Conservation (phyloP, 1,284 basidiomycete species). For the Melanopsichium pennsylvanicum region DNA sequence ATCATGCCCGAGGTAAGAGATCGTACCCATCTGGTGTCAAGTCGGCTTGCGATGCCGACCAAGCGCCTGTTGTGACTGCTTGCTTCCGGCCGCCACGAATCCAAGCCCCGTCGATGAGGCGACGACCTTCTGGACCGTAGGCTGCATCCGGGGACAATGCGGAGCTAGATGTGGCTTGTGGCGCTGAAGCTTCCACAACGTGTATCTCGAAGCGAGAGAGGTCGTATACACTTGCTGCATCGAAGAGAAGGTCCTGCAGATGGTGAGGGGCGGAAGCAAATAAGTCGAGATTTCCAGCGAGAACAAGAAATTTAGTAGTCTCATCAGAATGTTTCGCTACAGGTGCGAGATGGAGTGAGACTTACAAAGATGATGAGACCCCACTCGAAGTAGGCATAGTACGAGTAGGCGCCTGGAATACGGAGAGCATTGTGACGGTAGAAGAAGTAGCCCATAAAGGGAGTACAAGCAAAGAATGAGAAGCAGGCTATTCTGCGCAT, state of each 20-base stretch:
- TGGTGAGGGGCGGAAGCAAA: too few relatives aligned
- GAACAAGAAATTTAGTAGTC: too few relatives aligned
- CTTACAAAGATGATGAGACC: slow-evolving; percentile 58
- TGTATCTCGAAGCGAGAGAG: slow-evolving; percentile 53
- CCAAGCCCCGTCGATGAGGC: slow-evolving; percentile 47
- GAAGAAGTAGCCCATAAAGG: slow-evolving; percentile 60
- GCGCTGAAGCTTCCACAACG: slow-evolving; percentile 41
- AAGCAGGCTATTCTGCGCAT: slow-evolving; percentile 45
- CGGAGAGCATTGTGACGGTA: slow-evolving; percentile 55
- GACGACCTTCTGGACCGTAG: slow-evolving; percentile 7
- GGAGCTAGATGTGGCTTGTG: not conserved
- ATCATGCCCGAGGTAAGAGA: slow-evolving; percentile 26
- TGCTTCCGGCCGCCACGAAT: slow-evolving; percentile 38
- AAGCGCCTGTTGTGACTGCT: slow-evolving; percentile 50
- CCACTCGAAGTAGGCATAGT: slow-evolving; percentile 63
- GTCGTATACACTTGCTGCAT: slow-evolving; percentile 55
- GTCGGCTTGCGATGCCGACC: slow-evolving; percentile 35
- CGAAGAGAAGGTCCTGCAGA: slow-evolving; percentile 59
- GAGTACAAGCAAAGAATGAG: slow-evolving; percentile 58
- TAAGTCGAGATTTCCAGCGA: too few relatives aligned
- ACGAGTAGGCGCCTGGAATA: slow-evolving; percentile 59
- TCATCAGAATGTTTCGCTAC: too few relatives aligned
- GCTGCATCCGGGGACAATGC: too few relatives aligned
- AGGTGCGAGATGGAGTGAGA: not conserved
- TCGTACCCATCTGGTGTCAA: slow-evolving; percentile 38